Evolutionary conservation across 768 basidiomycete genomes (phyloP).

Genomic region (Agaricus subrufescens): DNA sequence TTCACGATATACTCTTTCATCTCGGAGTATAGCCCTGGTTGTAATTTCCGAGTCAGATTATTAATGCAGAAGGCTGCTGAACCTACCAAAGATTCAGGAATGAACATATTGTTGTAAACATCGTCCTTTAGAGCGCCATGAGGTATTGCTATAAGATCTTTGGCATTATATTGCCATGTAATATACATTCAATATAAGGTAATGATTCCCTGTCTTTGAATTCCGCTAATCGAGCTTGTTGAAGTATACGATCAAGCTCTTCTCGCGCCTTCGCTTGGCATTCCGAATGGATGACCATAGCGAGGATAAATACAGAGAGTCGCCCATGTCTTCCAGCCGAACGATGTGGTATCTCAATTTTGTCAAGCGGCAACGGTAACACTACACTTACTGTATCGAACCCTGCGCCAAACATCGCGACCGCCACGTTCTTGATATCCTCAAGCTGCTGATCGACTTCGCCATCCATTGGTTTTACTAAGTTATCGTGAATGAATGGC

Average conservation of each 20-base stretch:
- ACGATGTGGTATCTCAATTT: no score
- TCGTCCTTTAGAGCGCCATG: constrained; percentile 64
- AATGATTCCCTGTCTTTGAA: constrained; percentile 50
- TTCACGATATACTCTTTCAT: constrained; percentile 45
- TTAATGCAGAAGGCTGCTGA: constrained; percentile 56
- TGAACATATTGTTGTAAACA: constrained; percentile 48
- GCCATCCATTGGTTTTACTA: constrained; percentile 34
- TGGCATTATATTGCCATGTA: constrained; percentile 53
- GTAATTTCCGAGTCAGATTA: neutral
- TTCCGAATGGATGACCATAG: constrained; percentile 59
- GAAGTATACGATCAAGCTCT: constrained; percentile 64
- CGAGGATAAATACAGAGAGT: constrained; percentile 59
- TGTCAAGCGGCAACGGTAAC: no score
- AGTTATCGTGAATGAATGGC: constrained; percentile 45
- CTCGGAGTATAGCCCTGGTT: constrained; percentile 39
- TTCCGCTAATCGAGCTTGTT: constrained; percentile 49
- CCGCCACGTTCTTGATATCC: constrained; percentile 74
- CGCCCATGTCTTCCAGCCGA: constrained; percentile 41
- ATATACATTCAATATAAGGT: constrained; percentile 54
- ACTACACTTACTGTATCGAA: constrained; percentile 50
- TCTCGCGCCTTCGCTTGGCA: constrained; percentile 52
- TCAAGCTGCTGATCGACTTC: constrained; percentile 35
- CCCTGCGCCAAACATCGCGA: constrained; percentile 70
- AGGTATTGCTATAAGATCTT: constrained; percentile 40
- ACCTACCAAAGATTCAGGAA: constrained; percentile 45